Percentiles rank a stretch among this genome's conserved stretches.
phyloP scores from a whole-genome alignment of 2,329 filamentous ascomycete genomes.

The Stagonosporopsis cucurbitacearum region DNA sequence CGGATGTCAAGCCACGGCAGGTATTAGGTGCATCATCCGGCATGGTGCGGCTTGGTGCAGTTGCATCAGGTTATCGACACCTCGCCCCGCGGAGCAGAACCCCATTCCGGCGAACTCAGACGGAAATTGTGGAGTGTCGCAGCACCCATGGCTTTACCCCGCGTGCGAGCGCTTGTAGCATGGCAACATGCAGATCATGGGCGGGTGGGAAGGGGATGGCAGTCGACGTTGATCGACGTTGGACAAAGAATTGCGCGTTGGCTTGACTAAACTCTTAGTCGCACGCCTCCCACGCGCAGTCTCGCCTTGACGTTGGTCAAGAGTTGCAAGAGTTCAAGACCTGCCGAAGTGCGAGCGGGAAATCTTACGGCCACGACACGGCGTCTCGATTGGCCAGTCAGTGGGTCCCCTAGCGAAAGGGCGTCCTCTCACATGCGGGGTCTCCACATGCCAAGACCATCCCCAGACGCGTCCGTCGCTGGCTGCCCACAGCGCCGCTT shows the following conservation, averaged over 20 bases:
- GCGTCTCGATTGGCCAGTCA: constrained; percentile 22
- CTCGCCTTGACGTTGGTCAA: constrained; percentile 16
- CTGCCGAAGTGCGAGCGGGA: constrained; percentile 1
- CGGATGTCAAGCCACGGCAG: constrained; percentile 16
- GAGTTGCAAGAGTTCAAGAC: constrained; percentile 1
- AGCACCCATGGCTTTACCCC: constrained; percentile 20
- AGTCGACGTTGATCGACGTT: constrained; percentile 7
- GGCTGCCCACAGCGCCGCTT: constrained; percentile 19
- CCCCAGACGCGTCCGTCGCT: constrained; percentile 26
- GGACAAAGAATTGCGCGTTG: constrained; percentile 17
- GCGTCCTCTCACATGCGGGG: constrained; percentile 31
- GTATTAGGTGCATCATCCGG: constrained; percentile 15
- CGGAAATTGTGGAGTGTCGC: constrained; percentile 19
- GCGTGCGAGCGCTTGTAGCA: constrained; percentile 16
- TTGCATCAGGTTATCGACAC: constrained; percentile 16
- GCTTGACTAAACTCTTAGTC: constrained; percentile 10
- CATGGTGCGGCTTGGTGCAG: constrained; percentile 18
- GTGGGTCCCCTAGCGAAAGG: constrained; percentile 21
- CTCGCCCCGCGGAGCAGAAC: constrained; percentile 15
- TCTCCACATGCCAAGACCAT: constrained; percentile 38
- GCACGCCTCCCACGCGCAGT: constrained; percentile 14
- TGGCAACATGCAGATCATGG: constrained; percentile 16
- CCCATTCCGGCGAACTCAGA: constrained; percentile 15
- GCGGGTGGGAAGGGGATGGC: background rate
- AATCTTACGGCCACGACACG: constrained; percentile 6